phyloP scores from a whole-genome alignment of 2,329 filamentous ascomycete genomes.

The Geosmithia flava region DNA sequence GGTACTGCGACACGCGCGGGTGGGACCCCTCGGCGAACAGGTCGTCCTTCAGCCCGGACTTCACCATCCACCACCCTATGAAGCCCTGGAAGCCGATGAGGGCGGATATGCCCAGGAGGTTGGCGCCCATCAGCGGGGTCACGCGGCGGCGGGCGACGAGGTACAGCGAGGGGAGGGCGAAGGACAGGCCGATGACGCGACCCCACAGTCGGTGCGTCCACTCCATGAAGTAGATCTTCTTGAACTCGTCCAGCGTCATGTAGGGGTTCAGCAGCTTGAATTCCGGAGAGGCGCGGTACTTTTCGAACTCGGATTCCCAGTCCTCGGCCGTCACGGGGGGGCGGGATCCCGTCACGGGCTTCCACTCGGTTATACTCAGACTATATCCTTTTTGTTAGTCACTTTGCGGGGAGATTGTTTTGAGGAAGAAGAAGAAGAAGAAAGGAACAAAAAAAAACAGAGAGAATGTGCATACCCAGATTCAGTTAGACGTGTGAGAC shows the following conservation, averaged over 20 bases:
- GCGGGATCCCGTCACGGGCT: conserved; percentile 82
- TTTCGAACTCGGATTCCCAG: conserved; percentile 88
- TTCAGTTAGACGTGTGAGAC: conserved; percentile 85
- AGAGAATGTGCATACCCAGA: conserved; percentile 55
- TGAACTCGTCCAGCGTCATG: conserved; percentile 91
- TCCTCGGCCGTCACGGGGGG: conserved; percentile 67
- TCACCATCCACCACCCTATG: conserved; percentile 99
- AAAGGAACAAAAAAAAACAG: background rate
- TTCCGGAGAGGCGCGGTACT: conserved; percentile 87
- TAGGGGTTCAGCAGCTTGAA: conserved; percentile 84
- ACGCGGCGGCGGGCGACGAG: conserved; percentile 75
- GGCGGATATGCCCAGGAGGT: conserved; percentile 70
- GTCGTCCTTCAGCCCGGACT: conserved; percentile 89
- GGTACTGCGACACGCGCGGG: conserved; percentile 89
- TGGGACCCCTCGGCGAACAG: conserved; percentile 84
- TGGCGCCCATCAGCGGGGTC: conserved; percentile 61
- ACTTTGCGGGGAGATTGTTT: too few relatives aligned
- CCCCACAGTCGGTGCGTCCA: conserved; percentile 96
- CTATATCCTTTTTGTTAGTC: conserved; percentile 28
- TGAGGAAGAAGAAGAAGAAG: background rate
- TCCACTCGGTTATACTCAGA: conserved; percentile 98
- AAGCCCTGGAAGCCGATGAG: conserved; percentile 92
- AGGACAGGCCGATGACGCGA: conserved; percentile 77
- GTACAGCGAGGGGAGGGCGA: conserved; percentile 78
- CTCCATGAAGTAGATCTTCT: conserved; percentile 99